These are phyloP conservation scores for Hypericum androsaemum DNA, from an alignment of 345 rosid genomes.

Conservation along the genomic window DNA sequence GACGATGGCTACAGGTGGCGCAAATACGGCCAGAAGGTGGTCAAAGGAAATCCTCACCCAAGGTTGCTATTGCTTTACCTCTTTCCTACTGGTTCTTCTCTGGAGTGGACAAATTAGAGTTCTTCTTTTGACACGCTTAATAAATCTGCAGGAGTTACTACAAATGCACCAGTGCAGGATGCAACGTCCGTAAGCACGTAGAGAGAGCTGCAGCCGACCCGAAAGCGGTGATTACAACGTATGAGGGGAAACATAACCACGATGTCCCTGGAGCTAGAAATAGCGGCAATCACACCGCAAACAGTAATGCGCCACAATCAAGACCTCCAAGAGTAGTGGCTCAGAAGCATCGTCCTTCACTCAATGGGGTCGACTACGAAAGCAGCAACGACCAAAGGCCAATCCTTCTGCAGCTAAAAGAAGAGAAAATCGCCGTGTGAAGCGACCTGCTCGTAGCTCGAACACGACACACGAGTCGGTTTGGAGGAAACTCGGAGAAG, in stretches of 20 bases:
- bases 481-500: slow-evolving; percentile 9
- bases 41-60: slow-evolving; percentile 94
- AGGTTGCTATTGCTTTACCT: slow-evolving; percentile 36
- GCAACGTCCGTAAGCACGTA: slow-evolving; percentile 90
- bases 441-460: slow-evolving; percentile 2
- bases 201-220: slow-evolving; percentile 89
- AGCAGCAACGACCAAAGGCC: slow-evolving; percentile 41
- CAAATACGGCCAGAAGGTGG: slow-evolving; percentile 98
- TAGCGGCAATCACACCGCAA: slow-evolving; percentile 33
- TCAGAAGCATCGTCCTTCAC: slow-evolving; percentile 26
- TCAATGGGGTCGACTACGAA: slow-evolving; percentile 35
- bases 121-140: too few species aligned
- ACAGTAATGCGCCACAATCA: slow-evolving; percentile 13
- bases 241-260: slow-evolving; percentile 93
- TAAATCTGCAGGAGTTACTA: slow-evolving; percentile 70
- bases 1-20: slow-evolving; percentile 99
- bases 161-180: slow-evolving; percentile 78
- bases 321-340: slow-evolving; percentile 23
- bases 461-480: not conserved
- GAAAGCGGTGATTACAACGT: slow-evolving; percentile 85
- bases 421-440: slow-evolving; percentile 52
- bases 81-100: slow-evolving; percentile 6
- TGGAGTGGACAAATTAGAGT: slow-evolving; percentile 1
- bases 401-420: slow-evolving; percentile 55
- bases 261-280: slow-evolving; percentile 71